Conservation (phyloP, 2,329 filamentous ascomycete species). For the Colletotrichum sp. region DNA sequence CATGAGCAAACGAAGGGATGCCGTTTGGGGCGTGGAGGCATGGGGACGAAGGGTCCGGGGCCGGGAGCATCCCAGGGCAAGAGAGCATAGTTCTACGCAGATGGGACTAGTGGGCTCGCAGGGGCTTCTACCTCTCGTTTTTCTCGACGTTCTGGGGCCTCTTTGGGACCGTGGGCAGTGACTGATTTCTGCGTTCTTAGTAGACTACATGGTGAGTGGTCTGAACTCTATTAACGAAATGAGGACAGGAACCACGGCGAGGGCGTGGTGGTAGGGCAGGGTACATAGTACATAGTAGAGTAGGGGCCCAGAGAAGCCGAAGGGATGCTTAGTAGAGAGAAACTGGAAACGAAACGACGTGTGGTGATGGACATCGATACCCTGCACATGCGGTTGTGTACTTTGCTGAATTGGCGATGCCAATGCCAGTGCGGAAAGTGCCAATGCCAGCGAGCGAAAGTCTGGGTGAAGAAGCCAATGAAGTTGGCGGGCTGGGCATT, state of each 20-base stretch:
- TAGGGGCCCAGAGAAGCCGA: neutral
- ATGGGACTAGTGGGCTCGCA: conserved; percentile 2
- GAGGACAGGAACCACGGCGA: neutral
- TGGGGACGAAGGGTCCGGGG: neutral
- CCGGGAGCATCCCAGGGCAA: neutral
- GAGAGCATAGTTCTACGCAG: neutral
- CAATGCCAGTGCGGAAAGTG: neutral
- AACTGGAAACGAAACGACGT: conserved; percentile 6
- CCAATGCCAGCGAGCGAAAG: neutral
- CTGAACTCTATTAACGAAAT: conserved; percentile 1
- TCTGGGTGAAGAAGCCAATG: neutral
- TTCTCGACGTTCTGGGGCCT: neutral
- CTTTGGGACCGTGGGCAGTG: neutral
- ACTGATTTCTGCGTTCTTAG: neutral
- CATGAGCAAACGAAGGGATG: neutral
- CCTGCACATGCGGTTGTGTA: conserved; percentile 2
- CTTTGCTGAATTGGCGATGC: conserved; percentile 1
- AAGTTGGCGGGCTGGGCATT: neutral
- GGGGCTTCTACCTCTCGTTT: neutral
- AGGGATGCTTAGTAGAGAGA: neutral
- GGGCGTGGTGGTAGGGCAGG: neutral
- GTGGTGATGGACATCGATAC: conserved; percentile 1
- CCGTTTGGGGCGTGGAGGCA: neutral
- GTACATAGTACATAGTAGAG: neutral
- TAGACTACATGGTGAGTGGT: neutral